These are phyloP conservation scores for Nothophytophthora sp. DNA, from an alignment of 352 stramenopile species.

Conservation along the genomic window DNA sequence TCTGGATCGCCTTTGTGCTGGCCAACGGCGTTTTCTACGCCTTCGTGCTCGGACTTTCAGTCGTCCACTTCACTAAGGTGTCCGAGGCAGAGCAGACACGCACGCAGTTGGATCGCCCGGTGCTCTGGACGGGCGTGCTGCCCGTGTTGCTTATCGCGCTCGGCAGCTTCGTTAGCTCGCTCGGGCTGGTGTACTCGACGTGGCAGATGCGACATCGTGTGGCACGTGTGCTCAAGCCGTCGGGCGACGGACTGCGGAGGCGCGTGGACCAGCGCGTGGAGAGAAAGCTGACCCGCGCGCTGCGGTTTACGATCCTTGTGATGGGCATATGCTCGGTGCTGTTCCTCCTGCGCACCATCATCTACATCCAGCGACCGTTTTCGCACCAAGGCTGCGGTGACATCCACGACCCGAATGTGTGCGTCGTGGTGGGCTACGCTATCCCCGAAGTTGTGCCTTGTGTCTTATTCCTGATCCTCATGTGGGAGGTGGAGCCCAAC, in stretches of 20 bases:
- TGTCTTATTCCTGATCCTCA: constrained; percentile 79
- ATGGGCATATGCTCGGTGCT: constrained; percentile 67
- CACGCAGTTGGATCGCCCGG: constrained; percentile 9
- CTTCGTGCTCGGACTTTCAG: constrained; percentile 58
- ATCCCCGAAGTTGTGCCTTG: constrained; percentile 76
- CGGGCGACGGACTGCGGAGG: constrained; percentile 35
- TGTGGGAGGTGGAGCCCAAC: constrained; percentile 84
- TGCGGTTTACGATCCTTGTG: constrained; percentile 73
- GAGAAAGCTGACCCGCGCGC: constrained; percentile 70
- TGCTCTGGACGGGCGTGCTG: constrained; percentile 55
- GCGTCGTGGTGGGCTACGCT: constrained; percentile 71
- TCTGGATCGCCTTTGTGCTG: constrained; percentile 75
- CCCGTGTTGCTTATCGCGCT: constrained; percentile 71
- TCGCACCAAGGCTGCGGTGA: constrained; percentile 71
- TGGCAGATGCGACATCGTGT: constrained; percentile 74
- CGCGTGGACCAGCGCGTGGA: constrained; percentile 62
- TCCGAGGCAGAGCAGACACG: constrained; percentile 12
- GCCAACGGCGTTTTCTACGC: constrained; percentile 80
- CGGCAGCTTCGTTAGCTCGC: constrained; percentile 64
- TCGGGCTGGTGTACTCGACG: constrained; percentile 78
- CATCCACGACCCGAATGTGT: constrained; percentile 61
- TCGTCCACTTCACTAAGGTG: constrained; percentile 41
- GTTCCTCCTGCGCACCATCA: constrained; percentile 71
- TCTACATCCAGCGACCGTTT: constrained; percentile 83
- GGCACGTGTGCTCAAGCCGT: constrained; percentile 62